phyloP scores from a whole-genome alignment of 2,329 filamentous ascomycete species.

The Nothomitra cinnamomea region DNA sequence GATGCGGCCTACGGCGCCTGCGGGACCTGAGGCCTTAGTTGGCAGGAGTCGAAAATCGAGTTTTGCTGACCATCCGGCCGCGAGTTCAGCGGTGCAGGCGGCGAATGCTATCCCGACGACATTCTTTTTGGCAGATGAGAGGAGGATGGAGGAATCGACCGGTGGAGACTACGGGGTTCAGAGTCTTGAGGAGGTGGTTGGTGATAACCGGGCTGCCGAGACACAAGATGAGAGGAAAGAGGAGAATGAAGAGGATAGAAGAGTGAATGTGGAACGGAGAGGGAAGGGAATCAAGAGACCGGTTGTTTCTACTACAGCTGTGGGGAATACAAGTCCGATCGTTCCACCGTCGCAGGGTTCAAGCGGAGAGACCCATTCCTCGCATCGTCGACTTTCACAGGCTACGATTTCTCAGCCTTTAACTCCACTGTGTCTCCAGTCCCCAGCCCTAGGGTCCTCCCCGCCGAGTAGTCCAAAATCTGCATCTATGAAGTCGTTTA shows the following conservation, averaged over 20 bases:
- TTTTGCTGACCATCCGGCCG: constrained; percentile 3
- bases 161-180: constrained; percentile 35
- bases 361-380: constrained; percentile 10
- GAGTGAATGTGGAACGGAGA: constrained; percentile 12
- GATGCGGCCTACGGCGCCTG: constrained; percentile 2
- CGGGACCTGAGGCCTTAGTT: background rate
- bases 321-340: constrained; percentile 4
- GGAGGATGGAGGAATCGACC: constrained; percentile 27
- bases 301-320: constrained; percentile 8
- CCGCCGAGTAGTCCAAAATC: constrained; percentile 43
- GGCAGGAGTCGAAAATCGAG: constrained; percentile 5
- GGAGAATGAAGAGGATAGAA: constrained; percentile 13
- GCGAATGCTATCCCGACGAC: constrained; percentile 31
- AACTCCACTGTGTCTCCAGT: constrained; percentile 28
- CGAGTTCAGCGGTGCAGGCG: constrained; percentile 10
- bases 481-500: constrained; percentile 38
- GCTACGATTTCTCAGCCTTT: constrained; percentile 22
- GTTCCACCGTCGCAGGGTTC: constrained; percentile 15
- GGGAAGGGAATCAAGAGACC: constrained; percentile 5
- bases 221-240: constrained; percentile 14
- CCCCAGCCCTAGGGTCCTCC: constrained; percentile 30
- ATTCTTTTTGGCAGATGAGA: constrained; percentile 41
- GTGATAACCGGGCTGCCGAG: constrained; percentile 15
- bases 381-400: background rate
- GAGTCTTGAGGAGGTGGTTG: constrained; percentile 36